Evolutionary conservation across 129 eudicot genomes (phyloP).

Genomic region (Saposhnikovia divaricata): DNA sequence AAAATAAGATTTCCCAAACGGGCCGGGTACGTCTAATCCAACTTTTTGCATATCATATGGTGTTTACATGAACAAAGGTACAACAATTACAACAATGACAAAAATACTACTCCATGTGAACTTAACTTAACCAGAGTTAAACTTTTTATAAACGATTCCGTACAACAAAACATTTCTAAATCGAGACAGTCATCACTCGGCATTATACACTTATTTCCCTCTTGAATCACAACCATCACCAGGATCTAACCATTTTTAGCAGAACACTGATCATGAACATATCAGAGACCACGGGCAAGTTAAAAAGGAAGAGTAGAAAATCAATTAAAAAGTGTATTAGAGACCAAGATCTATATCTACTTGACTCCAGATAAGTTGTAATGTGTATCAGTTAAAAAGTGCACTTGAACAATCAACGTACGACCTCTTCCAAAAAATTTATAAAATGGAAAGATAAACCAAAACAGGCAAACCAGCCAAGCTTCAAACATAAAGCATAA

Average conservation of each 20-base stretch:
- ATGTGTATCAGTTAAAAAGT: not conserved
- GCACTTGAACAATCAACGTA: not conserved
- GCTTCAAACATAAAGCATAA: not conserved
- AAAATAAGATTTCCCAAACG: too few species aligned
- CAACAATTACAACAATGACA: not conserved
- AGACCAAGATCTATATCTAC: not conserved
- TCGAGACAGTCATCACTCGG: not conserved
- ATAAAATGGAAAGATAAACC: not conserved
- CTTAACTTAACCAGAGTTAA: not conserved
- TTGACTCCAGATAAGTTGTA: not conserved
- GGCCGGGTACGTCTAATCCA: too few species aligned
- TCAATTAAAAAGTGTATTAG: slow-evolving; percentile 14
- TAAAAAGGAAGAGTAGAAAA: not conserved
- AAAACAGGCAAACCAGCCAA: not conserved
- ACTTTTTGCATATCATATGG: not conserved
- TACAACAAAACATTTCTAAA: not conserved
- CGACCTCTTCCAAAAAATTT: not conserved
- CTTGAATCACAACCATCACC: not conserved
- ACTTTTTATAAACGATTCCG: not conserved
- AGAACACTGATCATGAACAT: not conserved
- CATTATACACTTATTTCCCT: not conserved
- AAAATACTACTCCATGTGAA: not conserved
- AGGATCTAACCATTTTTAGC: not conserved
- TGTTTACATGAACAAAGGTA: not conserved
- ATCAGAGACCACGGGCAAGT: not conserved